phyloP scores from a whole-genome alignment of 352 stramenopile genomes.

The Globisporangium spinosum region DNA sequence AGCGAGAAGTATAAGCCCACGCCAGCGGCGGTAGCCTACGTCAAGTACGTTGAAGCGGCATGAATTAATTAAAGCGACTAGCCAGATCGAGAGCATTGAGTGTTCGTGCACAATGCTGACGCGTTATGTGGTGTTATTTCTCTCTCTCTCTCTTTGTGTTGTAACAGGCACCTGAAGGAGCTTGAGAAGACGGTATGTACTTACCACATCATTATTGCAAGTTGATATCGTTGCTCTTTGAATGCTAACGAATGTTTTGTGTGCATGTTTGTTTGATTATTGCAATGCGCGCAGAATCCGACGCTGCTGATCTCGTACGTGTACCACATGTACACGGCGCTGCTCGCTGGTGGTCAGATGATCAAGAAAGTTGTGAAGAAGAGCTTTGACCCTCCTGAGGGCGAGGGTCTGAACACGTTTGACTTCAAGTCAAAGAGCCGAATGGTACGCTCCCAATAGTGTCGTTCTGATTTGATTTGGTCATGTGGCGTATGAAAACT shows the following conservation, averaged over 20 bases:
- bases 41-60: slow-evolving; percentile 30
- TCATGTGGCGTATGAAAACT: too few relatives aligned
- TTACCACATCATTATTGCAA: neutral
- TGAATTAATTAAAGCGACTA: neutral
- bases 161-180: slow-evolving; percentile 42
- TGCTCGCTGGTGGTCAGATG: slow-evolving; percentile 57
- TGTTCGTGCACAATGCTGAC: neutral
- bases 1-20: slow-evolving; percentile 48
- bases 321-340: slow-evolving; percentile 76
- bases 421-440: slow-evolving; percentile 48
- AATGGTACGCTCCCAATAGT: slow-evolving; percentile 23
- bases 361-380: slow-evolving; percentile 66
- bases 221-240: neutral
- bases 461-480: neutral
- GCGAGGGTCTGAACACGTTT: slow-evolving; percentile 49
- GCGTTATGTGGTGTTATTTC: neutral
- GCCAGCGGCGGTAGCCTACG: slow-evolving; percentile 45
- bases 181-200: slow-evolving; percentile 43
- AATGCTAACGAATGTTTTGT: neutral
- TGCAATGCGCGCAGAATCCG: slow-evolving; percentile 35
- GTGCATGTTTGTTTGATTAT: neutral
- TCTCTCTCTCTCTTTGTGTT: neutral
- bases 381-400: slow-evolving; percentile 41
- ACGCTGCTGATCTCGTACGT: slow-evolving; percentile 57
- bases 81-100: neutral